Conservation (phyloP, 2,329 filamentous ascomycete genomes). For the Ascocoryne sarcoides region DNA sequence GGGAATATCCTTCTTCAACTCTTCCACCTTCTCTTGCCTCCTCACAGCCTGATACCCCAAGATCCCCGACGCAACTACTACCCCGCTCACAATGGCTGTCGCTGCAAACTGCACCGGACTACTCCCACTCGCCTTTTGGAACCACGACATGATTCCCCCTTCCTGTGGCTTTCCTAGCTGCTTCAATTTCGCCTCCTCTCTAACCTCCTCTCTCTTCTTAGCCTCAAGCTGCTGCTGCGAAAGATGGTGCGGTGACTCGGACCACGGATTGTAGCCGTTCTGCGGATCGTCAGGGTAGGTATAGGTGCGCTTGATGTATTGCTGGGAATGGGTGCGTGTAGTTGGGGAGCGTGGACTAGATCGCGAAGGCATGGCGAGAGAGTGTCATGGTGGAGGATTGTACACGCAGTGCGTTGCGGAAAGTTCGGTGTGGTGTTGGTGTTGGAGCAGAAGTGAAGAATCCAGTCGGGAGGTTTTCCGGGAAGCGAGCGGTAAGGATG, state of each 20-base stretch:
- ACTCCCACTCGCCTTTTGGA: constrained; percentile 17
- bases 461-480: too few species aligned
- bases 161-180: background rate
- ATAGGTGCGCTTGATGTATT: background rate
- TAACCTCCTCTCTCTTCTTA: constrained; percentile 5
- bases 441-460: too few species aligned
- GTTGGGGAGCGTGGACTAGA: background rate
- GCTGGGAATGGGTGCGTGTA: background rate
- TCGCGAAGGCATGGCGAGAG: background rate
- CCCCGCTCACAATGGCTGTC: constrained; percentile 59
- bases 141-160: constrained; percentile 23
- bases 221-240: background rate
- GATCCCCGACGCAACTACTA: constrained; percentile 50
- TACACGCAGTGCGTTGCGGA: too few species aligned
- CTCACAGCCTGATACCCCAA: constrained; percentile 54
- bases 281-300: background rate
- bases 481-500: too few species aligned
- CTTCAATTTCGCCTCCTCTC: background rate
- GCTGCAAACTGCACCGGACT: constrained; percentile 50
- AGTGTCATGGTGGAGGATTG: too few species aligned
- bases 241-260: background rate
- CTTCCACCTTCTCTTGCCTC: constrained; percentile 42
- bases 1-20: constrained; percentile 54
- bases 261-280: background rate
- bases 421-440: too few species aligned